Evolutionary conservation across 1,284 basidiomycete species (phyloP).

Genomic region (Pyrrhoderma noxium): DNA sequence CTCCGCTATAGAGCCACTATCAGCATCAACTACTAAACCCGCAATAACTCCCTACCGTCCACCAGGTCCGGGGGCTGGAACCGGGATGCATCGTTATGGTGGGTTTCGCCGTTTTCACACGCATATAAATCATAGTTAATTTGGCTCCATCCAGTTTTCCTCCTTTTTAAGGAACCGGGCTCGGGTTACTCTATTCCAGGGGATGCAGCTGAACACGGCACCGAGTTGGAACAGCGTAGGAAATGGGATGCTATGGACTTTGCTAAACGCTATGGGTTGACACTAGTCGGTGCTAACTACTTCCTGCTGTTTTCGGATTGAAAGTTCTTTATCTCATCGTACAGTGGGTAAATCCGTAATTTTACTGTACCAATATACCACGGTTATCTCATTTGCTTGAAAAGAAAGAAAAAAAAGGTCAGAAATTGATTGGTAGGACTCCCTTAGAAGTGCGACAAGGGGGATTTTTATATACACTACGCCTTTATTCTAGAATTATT

Average conservation of each 20-base stretch:
- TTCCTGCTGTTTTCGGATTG: constrained; percentile 27
- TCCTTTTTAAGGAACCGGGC: constrained; percentile 54
- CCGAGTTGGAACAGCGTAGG: constrained; percentile 38
- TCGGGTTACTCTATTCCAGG: constrained; percentile 24
- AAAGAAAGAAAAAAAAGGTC: too few species aligned
- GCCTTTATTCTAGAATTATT: too few species aligned
- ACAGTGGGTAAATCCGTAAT: too few species aligned
- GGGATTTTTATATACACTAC: too few species aligned
- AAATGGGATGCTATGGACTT: constrained; percentile 51
- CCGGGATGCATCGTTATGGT: constrained; percentile 57
- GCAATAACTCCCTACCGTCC: constrained; percentile 51
- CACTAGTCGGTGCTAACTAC: constrained; percentile 54
- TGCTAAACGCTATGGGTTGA: constrained; percentile 44
- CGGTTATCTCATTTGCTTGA: too few species aligned
- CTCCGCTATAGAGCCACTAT: constrained; percentile 19
- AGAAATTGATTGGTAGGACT: too few species aligned
- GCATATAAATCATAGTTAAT: background rate
- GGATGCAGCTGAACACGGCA: constrained; percentile 39
- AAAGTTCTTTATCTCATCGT: too few species aligned
- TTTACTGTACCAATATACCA: too few species aligned
- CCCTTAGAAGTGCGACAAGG: too few species aligned
- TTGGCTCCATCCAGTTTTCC: constrained; percentile 35
- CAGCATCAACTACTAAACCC: constrained; percentile 38
- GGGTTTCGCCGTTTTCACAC: constrained; percentile 12
- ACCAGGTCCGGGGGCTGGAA: constrained; percentile 49